Base-by-base conservation (phyloP, 73 alveolate species). In the Paramecium sonneborni region DNA sequence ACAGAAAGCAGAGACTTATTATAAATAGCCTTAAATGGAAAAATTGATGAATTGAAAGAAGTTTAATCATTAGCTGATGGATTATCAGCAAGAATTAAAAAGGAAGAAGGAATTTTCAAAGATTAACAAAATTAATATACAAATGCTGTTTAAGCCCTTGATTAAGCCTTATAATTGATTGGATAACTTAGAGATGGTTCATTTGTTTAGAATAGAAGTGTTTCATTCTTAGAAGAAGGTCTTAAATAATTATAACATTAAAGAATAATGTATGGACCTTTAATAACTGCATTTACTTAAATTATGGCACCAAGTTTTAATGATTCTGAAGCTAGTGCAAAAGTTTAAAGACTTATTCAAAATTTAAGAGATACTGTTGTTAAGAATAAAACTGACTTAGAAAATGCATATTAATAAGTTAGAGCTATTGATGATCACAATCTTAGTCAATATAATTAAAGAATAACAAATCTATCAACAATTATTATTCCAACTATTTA, bases 201-300 rank as follows among this genome's bases (percentile, higher is more conserved):
- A 38, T 79, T 79, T 41, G 41, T 79, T 43, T 44, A 39, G 74
- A 79, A 79, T 21, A 44, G 74, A 79, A 21, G 48, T 43, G 90
- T 79, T 79, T 32, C 41, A 39, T 41, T 79, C 15, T 44, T 79
- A 46, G 90, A 79, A 23, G 55, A 79, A 43, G 44, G 62, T 9
- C 46, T 79, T 14, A 39, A 79, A 14, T 6, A 79, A 79, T 28
- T 79, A 15, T 38, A 39, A 43, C 90, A 79, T 44, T 18, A 39
- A 44, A 79, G 90, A 79, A 39, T 79, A 5, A 79, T 79, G 90
- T 79, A 79, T 79, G 90, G 76, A 10, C 90, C 90, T 24, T 41
- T 79, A 26, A 34, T 79, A 2, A 44, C 69, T 21, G 90, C 76
- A 38, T 79, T 79, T 4, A 46, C 90, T 26, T 44, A 79, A 44